These are phyloP conservation scores for Phytophthora quininea DNA, from an alignment of 352 stramenopile species.

Conservation along the genomic window DNA sequence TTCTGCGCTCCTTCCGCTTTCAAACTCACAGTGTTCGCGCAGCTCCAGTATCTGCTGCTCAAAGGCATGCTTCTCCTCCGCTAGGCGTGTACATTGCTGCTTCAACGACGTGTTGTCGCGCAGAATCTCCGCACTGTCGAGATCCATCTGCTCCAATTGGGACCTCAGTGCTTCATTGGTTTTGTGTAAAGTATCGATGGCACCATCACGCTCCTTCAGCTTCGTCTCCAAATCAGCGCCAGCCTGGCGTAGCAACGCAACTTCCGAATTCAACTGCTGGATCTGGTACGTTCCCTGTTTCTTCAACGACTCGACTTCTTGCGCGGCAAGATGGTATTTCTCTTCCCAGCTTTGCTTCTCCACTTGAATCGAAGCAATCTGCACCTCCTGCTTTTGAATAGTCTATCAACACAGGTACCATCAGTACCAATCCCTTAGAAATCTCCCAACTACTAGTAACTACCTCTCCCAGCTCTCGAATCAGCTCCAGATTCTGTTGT, in stretches of 20 bases:
- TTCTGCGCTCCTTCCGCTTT: conserved; percentile 36
- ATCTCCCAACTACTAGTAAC: not conserved
- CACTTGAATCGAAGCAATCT: conserved; percentile 56
- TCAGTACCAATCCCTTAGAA: too few relatives aligned
- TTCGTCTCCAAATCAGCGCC: conserved; percentile 57
- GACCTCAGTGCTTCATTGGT: conserved; percentile 47
- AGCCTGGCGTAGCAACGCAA: conserved; percentile 52
- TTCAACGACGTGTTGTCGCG: conserved; percentile 54
- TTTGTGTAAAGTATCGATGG: conserved; percentile 42
- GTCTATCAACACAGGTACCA: too few relatives aligned
- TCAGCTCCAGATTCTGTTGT: conserved; percentile 70
- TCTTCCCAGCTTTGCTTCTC: conserved; percentile 84
- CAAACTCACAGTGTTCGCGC: conserved; percentile 43
- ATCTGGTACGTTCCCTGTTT: conserved; percentile 62
- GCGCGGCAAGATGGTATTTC: conserved; percentile 64
- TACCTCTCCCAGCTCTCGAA: conserved; percentile 60
- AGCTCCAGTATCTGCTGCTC: conserved; percentile 56
- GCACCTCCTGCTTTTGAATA: conserved; percentile 66
- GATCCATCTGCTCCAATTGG: conserved; percentile 55
- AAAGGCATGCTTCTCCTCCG: conserved; percentile 38
- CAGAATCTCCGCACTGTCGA: conserved; percentile 37
- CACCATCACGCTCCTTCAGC: conserved; percentile 48
- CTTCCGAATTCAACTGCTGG: conserved; percentile 52
- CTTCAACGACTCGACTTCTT: conserved; percentile 58
- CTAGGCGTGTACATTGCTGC: conserved; percentile 47